phyloP scores from a whole-genome alignment of 2,329 filamentous ascomycete species.

The Diatrype stigma region DNA sequence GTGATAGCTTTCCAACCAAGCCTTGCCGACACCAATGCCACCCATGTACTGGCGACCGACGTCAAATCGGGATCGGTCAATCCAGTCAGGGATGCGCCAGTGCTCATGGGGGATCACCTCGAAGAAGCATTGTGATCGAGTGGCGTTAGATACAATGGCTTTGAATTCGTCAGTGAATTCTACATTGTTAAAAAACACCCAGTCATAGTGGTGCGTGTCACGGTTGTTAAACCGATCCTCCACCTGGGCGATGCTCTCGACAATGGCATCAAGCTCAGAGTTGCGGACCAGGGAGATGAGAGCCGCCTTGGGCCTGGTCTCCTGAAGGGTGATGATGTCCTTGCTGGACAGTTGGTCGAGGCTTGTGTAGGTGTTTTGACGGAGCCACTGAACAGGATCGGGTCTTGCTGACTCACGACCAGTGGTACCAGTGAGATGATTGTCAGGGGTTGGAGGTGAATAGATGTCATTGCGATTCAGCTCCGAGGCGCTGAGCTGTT shows the following conservation, averaged over 20 bases:
- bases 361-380: slow-evolving; percentile 20
- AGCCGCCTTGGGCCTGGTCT: slow-evolving; percentile 31
- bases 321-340: slow-evolving; percentile 12
- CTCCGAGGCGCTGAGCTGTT: slow-evolving; percentile 7
- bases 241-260: slow-evolving; percentile 67
- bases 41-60: slow-evolving; percentile 60
- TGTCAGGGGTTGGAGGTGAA: slow-evolving; percentile 19
- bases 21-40: slow-evolving; percentile 64
- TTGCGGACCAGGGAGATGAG: slow-evolving; percentile 70
- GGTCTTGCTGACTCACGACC: neutral
- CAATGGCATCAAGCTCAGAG: slow-evolving; percentile 61
- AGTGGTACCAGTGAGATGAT: slow-evolving; percentile 6
- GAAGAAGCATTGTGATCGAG: slow-evolving; percentile 67
- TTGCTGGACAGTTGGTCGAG: slow-evolving; percentile 11
- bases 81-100: slow-evolving; percentile 71
- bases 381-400: slow-evolving; percentile 24
- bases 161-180: slow-evolving; percentile 78
- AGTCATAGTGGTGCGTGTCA: slow-evolving; percentile 70
- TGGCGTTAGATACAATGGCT: slow-evolving; percentile 59
- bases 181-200: slow-evolving; percentile 83
- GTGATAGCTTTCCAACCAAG: slow-evolving; percentile 62
- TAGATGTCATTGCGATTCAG: slow-evolving; percentile 17
- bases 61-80: slow-evolving; percentile 60
- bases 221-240: slow-evolving; percentile 76
- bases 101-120: slow-evolving; percentile 71